These are phyloP conservation scores for Chernovozyma sophiae-reginae DNA, from an alignment of 1,139 yeast species.

Conservation along the genomic window DNA sequence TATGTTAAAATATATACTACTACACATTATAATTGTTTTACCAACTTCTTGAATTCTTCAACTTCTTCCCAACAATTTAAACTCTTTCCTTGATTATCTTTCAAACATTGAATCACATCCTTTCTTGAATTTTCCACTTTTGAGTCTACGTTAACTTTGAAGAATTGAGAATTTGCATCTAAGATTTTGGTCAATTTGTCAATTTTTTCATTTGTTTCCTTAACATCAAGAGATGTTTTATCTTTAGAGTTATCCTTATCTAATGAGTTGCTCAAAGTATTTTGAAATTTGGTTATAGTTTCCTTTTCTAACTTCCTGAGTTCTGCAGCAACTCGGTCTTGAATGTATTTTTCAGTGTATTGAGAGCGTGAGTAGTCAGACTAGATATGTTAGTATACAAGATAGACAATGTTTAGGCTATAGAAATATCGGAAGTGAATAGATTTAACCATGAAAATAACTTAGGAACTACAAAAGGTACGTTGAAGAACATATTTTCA, in stretches of 20 bases:
- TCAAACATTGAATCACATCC: conserved; percentile 61
- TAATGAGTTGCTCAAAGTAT: conserved; percentile 43
- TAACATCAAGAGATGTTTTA: conserved; percentile 21
- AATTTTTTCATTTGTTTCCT: conserved; percentile 35
- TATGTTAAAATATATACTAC: neutral
- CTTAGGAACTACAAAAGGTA: too few species aligned
- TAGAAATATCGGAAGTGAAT: too few species aligned
- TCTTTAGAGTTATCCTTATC: conserved; percentile 26
- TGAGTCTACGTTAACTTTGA: conserved; percentile 30
- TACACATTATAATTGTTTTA: conserved; percentile 24
- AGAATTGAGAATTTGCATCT: conserved; percentile 45
- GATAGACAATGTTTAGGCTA: too few species aligned
- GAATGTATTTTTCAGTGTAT: conserved; percentile 71
- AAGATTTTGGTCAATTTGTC: conserved; percentile 43
- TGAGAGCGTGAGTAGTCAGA: conserved; percentile 82
- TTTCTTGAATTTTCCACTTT: conserved; percentile 45
- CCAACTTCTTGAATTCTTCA: conserved; percentile 60
- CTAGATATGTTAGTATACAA: conserved; percentile 29
- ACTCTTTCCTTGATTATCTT: conserved; percentile 65
- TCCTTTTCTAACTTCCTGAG: conserved; percentile 59
- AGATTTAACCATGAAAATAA: too few species aligned
- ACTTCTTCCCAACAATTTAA: conserved; percentile 89
- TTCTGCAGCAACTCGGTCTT: conserved; percentile 68
- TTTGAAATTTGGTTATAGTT: conserved; percentile 53
- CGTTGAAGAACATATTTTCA: too few species aligned